Evolutionary conservation across 305 asterid genomes (phyloP), one percentile per base, ranked within the genome.

Genomic region (Plantago lanceolata): DNA sequence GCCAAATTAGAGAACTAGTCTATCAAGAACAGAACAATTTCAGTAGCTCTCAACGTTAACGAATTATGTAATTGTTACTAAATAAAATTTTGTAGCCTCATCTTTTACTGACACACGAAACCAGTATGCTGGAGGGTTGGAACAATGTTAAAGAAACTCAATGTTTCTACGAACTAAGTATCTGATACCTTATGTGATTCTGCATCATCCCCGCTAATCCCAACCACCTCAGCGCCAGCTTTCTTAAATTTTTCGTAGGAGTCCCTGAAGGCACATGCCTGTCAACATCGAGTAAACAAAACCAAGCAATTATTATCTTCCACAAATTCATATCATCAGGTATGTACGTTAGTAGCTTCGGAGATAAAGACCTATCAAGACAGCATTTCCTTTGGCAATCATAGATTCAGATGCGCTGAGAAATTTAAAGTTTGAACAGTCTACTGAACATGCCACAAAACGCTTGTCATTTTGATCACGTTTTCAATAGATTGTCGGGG

Each of bases 251-350:
- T 87, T 65, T 90, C 97, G 5, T 93, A 93, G 1, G 99, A 93
- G 77, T 93, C 99, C 74, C 99, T 81, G 74, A 93, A 93, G 59
- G 99, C 93, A 70, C 99, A 93, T 31, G 97, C 99, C 97, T 93
- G 89, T 40, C 68, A 66, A 73, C 64, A 77, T 33, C 8, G 63
- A 58, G 37, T 37, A 75, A 70, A 67, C 68, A 48, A 63, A 48
- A 59, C 57, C 54, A 48, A 51, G 14, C 8, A 51, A 28, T 19
- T 48, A 45, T 19, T 52, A 37, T 49, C 43, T 51, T 57, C 20
- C 53, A 37, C 21, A 58, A 66, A 33, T 26, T 44, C 35, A 51
- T 17, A 24, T 53, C 24, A 33, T 37, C 59, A 24, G 14, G 59
- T 54, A 54, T 14, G 9, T 12, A 28, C 43, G 9, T 26, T 13